A percentile compares a stretch with the other conserved stretches of the same genome.
Evolutionary conservation across 1,139 yeast species (phyloP).

Genomic region (Chernovozyma aurita): DNA sequence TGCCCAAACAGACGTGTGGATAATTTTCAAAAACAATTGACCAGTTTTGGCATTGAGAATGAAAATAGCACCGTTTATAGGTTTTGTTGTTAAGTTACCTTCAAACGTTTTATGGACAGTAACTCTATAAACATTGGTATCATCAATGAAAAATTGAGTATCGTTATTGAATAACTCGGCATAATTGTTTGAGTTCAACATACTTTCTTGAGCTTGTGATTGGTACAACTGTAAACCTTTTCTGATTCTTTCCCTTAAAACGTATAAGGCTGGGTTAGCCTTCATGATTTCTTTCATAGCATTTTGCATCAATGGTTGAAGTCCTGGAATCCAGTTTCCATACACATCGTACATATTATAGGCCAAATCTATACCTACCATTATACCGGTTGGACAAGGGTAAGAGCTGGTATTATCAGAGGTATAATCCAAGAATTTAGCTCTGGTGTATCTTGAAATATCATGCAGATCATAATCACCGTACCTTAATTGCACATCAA

Average conservation of each 20-base stretch:
- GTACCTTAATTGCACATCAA: conserved; percentile 90
- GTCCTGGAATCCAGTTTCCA: conserved; percentile 96
- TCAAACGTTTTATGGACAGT: conserved; percentile 89
- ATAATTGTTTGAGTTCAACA: conserved; percentile 82
- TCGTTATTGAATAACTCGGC: conserved; percentile 86
- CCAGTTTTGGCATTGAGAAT: conserved; percentile 89
- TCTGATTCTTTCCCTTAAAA: conserved; percentile 86
- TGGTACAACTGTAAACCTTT: conserved; percentile 92
- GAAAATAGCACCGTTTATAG: conserved; percentile 90
- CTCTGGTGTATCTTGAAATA: conserved; percentile 88
- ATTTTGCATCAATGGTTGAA: conserved; percentile 83
- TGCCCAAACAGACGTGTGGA: conserved; percentile 95
- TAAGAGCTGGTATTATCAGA: conserved; percentile 80
- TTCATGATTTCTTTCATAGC: conserved; percentile 95
- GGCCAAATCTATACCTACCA: conserved; percentile 89
- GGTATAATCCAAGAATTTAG: conserved; percentile 90
- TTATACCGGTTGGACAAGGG: conserved; percentile 90
- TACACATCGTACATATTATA: conserved; percentile 95
- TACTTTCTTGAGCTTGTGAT: conserved; percentile 90
- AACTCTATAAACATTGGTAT: conserved; percentile 91
- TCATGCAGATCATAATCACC: conserved; percentile 99
- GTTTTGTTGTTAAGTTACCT: conserved; percentile 89
- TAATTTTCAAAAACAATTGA: conserved; percentile 79
- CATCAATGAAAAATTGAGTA: conserved; percentile 82
- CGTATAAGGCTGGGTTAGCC: conserved; percentile 90